Percentiles rank a stretch among this genome's conserved stretches.
Evolutionary conservation across 345 rosid genomes (phyloP).

Genomic region (Lagerstroemia speciosa): DNA sequence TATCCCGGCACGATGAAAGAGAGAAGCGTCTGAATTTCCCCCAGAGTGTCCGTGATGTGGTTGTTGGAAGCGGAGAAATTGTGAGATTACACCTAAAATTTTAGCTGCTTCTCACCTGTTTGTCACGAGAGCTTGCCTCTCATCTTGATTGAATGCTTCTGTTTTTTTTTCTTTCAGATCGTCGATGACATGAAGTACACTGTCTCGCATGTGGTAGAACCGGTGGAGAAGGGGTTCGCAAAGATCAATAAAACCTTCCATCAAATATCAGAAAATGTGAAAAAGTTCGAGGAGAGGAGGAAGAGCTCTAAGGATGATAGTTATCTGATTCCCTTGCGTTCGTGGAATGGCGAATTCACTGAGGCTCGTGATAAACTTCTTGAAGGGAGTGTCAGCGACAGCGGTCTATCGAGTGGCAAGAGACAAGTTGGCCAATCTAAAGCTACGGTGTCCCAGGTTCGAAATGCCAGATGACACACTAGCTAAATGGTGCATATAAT

Average conservation of each 20-base stretch:
- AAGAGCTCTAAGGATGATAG: slow-evolving; percentile 76
- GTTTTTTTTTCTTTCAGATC: slow-evolving; percentile 39
- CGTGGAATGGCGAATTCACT: slow-evolving; percentile 73
- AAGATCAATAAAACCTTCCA: slow-evolving; percentile 78
- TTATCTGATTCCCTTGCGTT: slow-evolving; percentile 65
- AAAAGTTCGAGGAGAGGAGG: slow-evolving; percentile 56
- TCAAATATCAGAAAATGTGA: slow-evolving; percentile 84
- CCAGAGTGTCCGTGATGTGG: slow-evolving; percentile 94
- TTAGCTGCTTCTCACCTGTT: neutral
- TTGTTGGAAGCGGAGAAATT: slow-evolving; percentile 90
- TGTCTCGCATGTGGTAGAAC: slow-evolving; percentile 93
- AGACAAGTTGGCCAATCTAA: slow-evolving; percentile 36
- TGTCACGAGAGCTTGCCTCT: neutral
- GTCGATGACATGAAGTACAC: slow-evolving; percentile 98
- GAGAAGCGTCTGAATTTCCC: slow-evolving; percentile 86
- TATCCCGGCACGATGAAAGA: slow-evolving; percentile 53
- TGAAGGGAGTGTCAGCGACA: slow-evolving; percentile 89
- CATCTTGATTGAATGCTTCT: neutral
- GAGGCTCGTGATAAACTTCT: slow-evolving; percentile 55
- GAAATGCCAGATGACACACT: slow-evolving; percentile 26
- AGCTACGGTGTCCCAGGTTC: slow-evolving; percentile 24
- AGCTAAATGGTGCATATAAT: neutral
- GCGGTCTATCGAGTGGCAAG: slow-evolving; percentile 54
- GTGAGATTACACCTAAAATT: slow-evolving; percentile 32
- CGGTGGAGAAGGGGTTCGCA: slow-evolving; percentile 93